These are phyloP conservation scores for Sugiyamaella chiloensis DNA, from an alignment of 805 yeast genomes.

Conservation along the genomic window DNA sequence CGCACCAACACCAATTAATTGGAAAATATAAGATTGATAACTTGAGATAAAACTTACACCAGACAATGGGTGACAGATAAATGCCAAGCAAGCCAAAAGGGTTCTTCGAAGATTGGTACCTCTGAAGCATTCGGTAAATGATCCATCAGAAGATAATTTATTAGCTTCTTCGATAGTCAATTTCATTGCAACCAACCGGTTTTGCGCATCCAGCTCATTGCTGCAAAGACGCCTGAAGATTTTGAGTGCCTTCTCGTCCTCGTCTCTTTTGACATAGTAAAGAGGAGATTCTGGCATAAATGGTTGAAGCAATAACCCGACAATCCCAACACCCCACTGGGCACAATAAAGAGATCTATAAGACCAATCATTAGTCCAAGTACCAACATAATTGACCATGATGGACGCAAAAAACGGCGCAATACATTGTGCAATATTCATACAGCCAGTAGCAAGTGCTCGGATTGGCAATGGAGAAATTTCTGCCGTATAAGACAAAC, in stretches of 20 bases:
- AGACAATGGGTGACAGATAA: constrained; percentile 2
- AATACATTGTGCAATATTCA: constrained; percentile 37
- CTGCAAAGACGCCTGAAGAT: constrained; percentile 3
- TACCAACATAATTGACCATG: constrained; percentile 15
- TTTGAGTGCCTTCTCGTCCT: constrained; percentile 7
- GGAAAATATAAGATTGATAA: not conserved
- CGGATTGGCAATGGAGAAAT: constrained; percentile 8
- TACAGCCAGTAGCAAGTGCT: constrained; percentile 35
- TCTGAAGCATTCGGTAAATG: constrained; percentile 8
- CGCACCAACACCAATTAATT: constrained; percentile 24
- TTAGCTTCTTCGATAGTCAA: not conserved
- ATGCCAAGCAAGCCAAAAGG: constrained; percentile 2
- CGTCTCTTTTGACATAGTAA: not conserved
- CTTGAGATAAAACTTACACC: constrained; percentile 16
- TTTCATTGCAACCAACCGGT: constrained; percentile 32
- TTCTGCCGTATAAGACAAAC: constrained; percentile 16
- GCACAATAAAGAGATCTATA: constrained; percentile 14
- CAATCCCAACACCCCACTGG: constrained; percentile 24
- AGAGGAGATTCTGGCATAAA: constrained; percentile 32
- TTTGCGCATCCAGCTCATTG: constrained; percentile 28
- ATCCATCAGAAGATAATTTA: not conserved
- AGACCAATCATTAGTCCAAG: constrained; percentile 11
- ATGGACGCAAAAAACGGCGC: constrained; percentile 18
- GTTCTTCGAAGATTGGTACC: constrained; percentile 8
- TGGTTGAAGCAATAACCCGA: constrained; percentile 32